Percentiles rank a stretch among this genome's conserved stretches.
Evolutionary conservation across 352 stramenopile species (phyloP).

Genomic region (Phytophthora citrophthora): DNA sequence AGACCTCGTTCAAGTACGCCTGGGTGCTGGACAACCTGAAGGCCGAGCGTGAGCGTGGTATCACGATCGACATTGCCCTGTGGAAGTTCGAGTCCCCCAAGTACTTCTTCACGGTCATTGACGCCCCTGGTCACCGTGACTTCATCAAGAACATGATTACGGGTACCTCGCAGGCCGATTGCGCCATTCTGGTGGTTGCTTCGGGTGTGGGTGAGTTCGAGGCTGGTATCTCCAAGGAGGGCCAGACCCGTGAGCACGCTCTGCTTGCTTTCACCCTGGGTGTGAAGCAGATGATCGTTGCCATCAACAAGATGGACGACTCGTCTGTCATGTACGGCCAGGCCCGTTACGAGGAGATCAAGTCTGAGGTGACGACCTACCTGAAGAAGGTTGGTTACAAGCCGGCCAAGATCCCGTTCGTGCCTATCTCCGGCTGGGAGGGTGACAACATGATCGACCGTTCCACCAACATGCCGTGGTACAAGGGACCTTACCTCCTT

Average conservation of each 20-base stretch:
- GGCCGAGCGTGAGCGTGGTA: constrained; percentile 97
- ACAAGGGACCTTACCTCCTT: constrained; percentile 93
- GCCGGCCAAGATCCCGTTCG: constrained; percentile 93
- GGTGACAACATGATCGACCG: constrained; percentile 98
- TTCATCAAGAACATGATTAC: constrained; percentile 99
- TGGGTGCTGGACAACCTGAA: constrained; percentile 99
- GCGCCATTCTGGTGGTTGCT: constrained; percentile 96
- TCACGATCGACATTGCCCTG: constrained; percentile 97
- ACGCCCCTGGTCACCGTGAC: constrained; percentile 97
- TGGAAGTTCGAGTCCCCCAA: constrained; percentile 98
- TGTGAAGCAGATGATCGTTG: constrained; percentile 98
- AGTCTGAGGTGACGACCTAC: constrained; percentile 90
- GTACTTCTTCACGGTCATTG: constrained; percentile 98
- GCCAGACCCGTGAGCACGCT: constrained; percentile 96
- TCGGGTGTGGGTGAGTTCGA: constrained; percentile 94
- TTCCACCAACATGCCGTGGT: constrained; percentile 97
- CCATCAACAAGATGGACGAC: constrained; percentile 99
- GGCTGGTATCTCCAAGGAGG: constrained; percentile 95
- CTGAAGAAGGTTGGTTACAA: constrained; percentile 98
- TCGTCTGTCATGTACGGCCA: constrained; percentile 93
- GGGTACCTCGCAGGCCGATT: constrained; percentile 97
- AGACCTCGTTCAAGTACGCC: constrained; percentile 99
- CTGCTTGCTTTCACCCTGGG: constrained; percentile 97
- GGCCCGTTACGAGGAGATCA: constrained; percentile 95
- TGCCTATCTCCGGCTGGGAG: constrained; percentile 97